Percentiles rank a stretch among this genome's conserved stretches.
Conservation (phyloP, 768 basidiomycete genomes). For the Suillus tomentosus region DNA sequence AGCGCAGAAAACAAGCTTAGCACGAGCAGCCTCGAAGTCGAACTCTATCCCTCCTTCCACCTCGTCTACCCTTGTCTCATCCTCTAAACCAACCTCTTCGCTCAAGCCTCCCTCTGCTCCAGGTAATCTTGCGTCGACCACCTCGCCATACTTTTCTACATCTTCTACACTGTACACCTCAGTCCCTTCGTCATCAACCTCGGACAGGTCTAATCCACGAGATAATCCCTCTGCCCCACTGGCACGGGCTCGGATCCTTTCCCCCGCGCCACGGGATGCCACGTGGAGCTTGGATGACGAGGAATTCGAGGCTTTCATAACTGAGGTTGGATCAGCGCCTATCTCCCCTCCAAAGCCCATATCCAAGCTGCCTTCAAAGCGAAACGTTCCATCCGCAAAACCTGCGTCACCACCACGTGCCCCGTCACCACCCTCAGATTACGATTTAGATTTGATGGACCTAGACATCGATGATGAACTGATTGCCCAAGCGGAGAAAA, state of each 20-base stretch:
- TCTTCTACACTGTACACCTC: conserved; percentile 9
- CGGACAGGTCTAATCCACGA: neutral
- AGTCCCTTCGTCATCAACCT: conserved; percentile 29
- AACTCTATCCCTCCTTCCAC: conserved; percentile 16
- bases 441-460: conserved; percentile 37
- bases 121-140: neutral
- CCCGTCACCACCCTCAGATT: conserved; percentile 29
- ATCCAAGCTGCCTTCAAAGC: conserved; percentile 13
- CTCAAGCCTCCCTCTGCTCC: conserved; percentile 11
- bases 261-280: conserved; percentile 21
- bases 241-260: conserved; percentile 26
- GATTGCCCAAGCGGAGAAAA: conserved; percentile 38
- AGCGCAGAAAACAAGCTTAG: neutral
- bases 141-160: conserved; percentile 26
- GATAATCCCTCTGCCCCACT: conserved; percentile 34
- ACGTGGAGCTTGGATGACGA: conserved; percentile 35
- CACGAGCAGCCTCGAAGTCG: conserved; percentile 7
- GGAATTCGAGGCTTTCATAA: conserved; percentile 11
- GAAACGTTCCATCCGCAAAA: conserved; percentile 5
- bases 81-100: conserved; percentile 14
- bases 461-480: conserved; percentile 42
- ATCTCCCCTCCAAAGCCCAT: conserved; percentile 7
- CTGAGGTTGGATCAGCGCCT: conserved; percentile 19
- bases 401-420: conserved; percentile 12
- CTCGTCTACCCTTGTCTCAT: conserved; percentile 20